These are phyloP conservation scores for Clavispora vitiphila DNA, from an alignment of 805 yeast species.

Conservation along the genomic window DNA sequence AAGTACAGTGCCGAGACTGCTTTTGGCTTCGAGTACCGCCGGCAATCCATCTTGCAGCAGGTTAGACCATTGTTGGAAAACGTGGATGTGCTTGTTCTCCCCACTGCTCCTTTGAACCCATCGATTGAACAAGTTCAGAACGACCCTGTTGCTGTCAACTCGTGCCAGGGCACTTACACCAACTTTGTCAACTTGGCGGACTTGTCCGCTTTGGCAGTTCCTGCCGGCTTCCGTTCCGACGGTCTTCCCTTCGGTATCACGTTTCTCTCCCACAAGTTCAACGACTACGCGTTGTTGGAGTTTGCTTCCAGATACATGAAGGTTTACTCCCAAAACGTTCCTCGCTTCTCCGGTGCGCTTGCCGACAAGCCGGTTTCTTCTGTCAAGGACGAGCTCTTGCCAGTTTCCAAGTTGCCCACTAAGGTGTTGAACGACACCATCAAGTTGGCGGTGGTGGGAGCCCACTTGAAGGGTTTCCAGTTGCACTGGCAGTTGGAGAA, in stretches of 20 bases:
- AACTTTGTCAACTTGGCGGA: constrained; percentile 95
- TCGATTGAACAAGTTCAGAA: constrained; percentile 62
- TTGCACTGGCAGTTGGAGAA: constrained; percentile 91
- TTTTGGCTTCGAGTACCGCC: constrained; percentile 79
- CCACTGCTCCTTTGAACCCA: constrained; percentile 93
- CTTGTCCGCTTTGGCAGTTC: constrained; percentile 84
- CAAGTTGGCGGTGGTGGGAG: constrained; percentile 91
- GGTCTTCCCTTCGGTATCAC: constrained; percentile 92
- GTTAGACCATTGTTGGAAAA: constrained; percentile 50
- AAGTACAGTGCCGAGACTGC: constrained; percentile 76
- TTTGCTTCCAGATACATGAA: constrained; percentile 70
- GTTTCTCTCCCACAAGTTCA: constrained; percentile 71
- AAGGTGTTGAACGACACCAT: constrained; percentile 25
- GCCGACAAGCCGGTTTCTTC: constrained; percentile 31
- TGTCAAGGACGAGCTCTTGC: constrained; percentile 42
- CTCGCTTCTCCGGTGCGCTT: constrained; percentile 55
- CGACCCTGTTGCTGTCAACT: constrained; percentile 81
- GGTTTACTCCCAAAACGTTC: constrained; percentile 34
- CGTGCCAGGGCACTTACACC: constrained; percentile 96
- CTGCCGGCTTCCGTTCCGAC: constrained; percentile 79
- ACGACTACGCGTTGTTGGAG: constrained; percentile 84
- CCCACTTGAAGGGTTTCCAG: constrained; percentile 84
- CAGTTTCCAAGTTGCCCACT: constrained; percentile 15
- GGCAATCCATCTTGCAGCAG: constrained; percentile 71
- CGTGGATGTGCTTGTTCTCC: constrained; percentile 78